phyloP scores from a whole-genome alignment of 2,329 filamentous ascomycete species.

The Colletotrichum sp. region DNA sequence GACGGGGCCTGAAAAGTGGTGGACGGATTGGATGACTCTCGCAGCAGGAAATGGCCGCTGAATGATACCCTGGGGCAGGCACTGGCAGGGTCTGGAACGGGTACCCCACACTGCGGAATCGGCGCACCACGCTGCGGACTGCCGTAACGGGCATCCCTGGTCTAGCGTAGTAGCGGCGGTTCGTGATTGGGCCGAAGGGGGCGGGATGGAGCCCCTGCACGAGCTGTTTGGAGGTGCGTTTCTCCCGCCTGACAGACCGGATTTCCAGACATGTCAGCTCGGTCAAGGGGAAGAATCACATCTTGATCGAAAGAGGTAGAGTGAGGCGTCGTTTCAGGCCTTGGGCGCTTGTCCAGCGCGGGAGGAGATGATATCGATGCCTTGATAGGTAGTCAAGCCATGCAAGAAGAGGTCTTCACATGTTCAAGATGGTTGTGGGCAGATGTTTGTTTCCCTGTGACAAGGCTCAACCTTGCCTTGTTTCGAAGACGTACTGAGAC shows the following conservation, averaged over 20 bases:
- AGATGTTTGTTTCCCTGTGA: neutral
- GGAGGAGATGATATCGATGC: neutral
- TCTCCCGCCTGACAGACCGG: neutral
- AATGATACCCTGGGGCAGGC: conserved; percentile 8
- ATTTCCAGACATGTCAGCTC: neutral
- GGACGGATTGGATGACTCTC: conserved; percentile 20
- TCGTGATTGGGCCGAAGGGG: neutral
- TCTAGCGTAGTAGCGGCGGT: neutral
- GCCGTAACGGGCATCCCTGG: conserved; percentile 17
- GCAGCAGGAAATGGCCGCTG: conserved; percentile 9
- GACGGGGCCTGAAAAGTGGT: neutral
- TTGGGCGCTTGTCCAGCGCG: neutral
- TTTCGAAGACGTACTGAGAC: neutral
- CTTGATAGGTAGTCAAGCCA: neutral
- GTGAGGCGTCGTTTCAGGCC: neutral
- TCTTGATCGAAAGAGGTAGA: neutral
- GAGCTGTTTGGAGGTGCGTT: neutral
- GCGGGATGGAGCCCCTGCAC: neutral
- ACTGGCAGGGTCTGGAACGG: conserved; percentile 13
- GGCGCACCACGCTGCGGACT: conserved; percentile 19
- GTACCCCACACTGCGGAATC: conserved; percentile 22
- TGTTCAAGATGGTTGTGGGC: neutral
- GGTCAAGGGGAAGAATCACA: neutral
- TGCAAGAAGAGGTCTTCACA: neutral
- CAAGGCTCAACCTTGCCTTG: neutral